Base-by-base conservation (phyloP, 495 filamentous ascomycete species). In the Aspergillus steynii region DNA sequence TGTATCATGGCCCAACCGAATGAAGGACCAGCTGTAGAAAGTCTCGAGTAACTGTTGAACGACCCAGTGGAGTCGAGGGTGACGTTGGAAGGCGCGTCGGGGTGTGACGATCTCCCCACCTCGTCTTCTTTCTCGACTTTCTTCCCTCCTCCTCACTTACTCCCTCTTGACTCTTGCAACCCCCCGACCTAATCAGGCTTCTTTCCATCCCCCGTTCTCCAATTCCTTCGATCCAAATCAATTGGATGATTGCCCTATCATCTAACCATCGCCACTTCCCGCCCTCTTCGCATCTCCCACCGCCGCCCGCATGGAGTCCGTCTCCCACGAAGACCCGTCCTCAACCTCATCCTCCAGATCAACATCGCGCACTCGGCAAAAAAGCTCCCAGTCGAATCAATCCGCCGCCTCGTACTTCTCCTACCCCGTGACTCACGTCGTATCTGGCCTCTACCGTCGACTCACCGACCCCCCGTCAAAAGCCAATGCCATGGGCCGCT, bases 401-500 rank as follows among this genome's bases (percentile, higher is more conserved):
- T 74, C 76, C 61, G 63, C 77, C 46, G 71, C 74, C 65, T 80
- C 77, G 63, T 83, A 83, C 73, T 77, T 84, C 65, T 79, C 82
- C 60, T 84, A 83, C 65, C 82, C 82, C 29, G 82, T 84, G 65
- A 76, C 71, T 53, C 81, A 82, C 70, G 80, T 83, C 61, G 78
- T 82, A 51, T 80, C 80, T 9, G 78, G 79, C 8, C 74, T 84
- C 55, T 83, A 83, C 55, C 74, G 82, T 25, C 82, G 82, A 53
- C 65, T 84, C 12, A 83, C 82, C 50, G 82, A 84, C 50, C 74
- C 76, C 14, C 74, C 67, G 29, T 49, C 64, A 25, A 69, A 70
- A 48, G 71, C 62, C 28, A 62, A 65, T 29, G 47, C 65, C 34
- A 65, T 69, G 63, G 65, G 55, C 49, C 48, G 65, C 59, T 65